A percentile compares a stretch with the other conserved stretches of the same genome.
Evolutionary conservation across 1,284 basidiomycete species (phyloP).

Genomic region (Papiliotrema fonsecae): DNA sequence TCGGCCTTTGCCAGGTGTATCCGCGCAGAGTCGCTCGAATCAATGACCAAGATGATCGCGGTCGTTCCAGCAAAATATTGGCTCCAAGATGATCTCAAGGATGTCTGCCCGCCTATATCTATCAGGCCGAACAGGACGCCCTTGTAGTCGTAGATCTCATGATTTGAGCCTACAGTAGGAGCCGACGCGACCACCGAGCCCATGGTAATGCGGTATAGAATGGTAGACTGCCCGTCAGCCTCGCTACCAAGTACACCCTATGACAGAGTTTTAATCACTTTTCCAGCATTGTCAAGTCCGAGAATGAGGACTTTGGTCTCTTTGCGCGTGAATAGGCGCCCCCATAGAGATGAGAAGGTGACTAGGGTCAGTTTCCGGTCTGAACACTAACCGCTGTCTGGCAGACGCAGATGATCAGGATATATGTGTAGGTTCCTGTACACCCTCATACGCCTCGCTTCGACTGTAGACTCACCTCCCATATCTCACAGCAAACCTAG

Average conservation of each 20-base stretch:
- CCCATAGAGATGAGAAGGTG: constrained; percentile 48
- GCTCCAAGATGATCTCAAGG: constrained; percentile 46
- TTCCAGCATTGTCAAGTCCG: constrained; percentile 52
- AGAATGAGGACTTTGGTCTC: constrained; percentile 52
- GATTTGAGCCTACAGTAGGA: constrained; percentile 51
- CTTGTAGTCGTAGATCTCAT: constrained; percentile 51
- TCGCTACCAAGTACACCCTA: not conserved
- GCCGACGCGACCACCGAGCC: constrained; percentile 53
- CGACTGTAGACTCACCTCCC: constrained; percentile 8
- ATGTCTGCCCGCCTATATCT: constrained; percentile 52
- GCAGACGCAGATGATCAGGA: not conserved
- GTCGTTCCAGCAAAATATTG: constrained; percentile 49
- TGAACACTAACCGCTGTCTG: too few species aligned
- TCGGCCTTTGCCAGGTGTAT: constrained; percentile 49
- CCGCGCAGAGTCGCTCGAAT: constrained; percentile 51
- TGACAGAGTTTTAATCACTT: constrained; percentile 22
- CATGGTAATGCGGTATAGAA: constrained; percentile 53
- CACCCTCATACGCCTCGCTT: not conserved
- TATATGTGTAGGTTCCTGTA: not conserved
- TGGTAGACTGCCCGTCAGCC: constrained; percentile 38
- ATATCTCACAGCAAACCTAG: too few species aligned
- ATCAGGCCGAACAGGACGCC: constrained; percentile 51
- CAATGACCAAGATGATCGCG: constrained; percentile 53
- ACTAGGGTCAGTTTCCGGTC: constrained; percentile 24
- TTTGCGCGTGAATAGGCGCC: constrained; percentile 49